Evolutionary conservation across 805 yeast genomes (phyloP).

Genomic region (Dipodascus geniculatus): DNA sequence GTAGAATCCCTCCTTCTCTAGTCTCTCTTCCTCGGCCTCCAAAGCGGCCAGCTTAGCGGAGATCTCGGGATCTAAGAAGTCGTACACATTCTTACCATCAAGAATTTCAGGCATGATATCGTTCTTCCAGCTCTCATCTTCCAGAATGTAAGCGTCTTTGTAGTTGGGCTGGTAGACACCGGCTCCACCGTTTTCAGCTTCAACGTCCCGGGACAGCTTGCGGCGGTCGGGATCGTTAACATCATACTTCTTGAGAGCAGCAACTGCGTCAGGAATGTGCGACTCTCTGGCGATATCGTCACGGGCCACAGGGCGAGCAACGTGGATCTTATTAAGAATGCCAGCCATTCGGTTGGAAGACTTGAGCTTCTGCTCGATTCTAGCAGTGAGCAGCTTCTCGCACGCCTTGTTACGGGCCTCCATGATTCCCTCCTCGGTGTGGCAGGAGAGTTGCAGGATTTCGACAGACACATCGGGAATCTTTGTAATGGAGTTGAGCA

Average conservation of each 20-base stretch:
- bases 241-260: constrained; percentile 54
- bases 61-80: constrained; percentile 93
- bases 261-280: constrained; percentile 68
- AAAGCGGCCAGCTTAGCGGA: constrained; percentile 85
- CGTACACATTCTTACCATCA: constrained; percentile 94
- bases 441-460: constrained; percentile 86
- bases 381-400: constrained; percentile 86
- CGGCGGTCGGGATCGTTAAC: constrained; percentile 72
- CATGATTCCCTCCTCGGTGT: constrained; percentile 90
- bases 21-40: constrained; percentile 93
- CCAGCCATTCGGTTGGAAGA: constrained; percentile 80
- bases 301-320: constrained; percentile 78
- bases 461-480: constrained; percentile 67
- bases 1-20: constrained; percentile 91
- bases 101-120: constrained; percentile 95
- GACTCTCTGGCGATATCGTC: constrained; percentile 73
- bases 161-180: constrained; percentile 93
- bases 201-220: constrained; percentile 74
- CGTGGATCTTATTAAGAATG: constrained; percentile 91
- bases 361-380: constrained; percentile 88
- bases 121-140: constrained; percentile 95
- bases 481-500: constrained; percentile 48
- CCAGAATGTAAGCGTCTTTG: constrained; percentile 83
- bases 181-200: constrained; percentile 95
- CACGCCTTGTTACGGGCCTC: constrained; percentile 93